Base-by-base conservation (phyloP, 2,329 filamentous ascomycete species). In the Eutypella sp. region DNA sequence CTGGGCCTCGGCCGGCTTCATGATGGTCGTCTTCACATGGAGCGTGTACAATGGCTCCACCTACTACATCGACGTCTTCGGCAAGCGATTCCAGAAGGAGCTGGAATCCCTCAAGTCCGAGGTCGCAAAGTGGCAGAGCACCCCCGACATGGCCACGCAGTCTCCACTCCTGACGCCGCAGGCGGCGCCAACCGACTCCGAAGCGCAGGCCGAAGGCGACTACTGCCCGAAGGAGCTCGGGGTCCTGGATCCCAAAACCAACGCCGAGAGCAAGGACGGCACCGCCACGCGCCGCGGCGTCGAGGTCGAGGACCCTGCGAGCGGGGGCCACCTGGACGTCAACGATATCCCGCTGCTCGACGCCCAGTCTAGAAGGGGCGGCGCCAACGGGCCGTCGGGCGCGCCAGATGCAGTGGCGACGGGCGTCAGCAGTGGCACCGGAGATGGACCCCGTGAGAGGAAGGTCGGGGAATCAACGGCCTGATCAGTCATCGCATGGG, bases 61-160 rank as follows among this genome's bases (percentile, higher is more conserved):
- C 1, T 99, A 87, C 67, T 99, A 99, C 68, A 97, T 99, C 60
- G 93, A 99, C 58, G 89, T 97, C 2, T 99, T 97, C 64, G 93
- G 95, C 44, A 95, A 88, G 59, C 82, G 91, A 2, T 97, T 99
- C 74, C 89, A 99, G 72, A 96, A 92, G 62, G 93, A 99, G 66
- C 75, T 99, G 11, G 91, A 99, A 63, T 79, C 85, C 43, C 79
- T 99, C 70, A 91, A 87, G 68, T 81, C 81, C 45, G 93, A 99
- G 61, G 90, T 99, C 8, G 79, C 84, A 39, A 92, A 89, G 64
- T 95, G 89, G 89, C 90, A 96, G 66, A 75, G 72, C 49, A 76
- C 70, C 25, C 75, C 79, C 1, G 78, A 81, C 15, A 56, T 73
- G 57, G 60, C 59, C 47, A 47, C 64, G n/a, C 61, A 61, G 18